Conservation (phyloP, 768 basidiomycete genomes). For the Leccinum subgranulosum region DNA sequence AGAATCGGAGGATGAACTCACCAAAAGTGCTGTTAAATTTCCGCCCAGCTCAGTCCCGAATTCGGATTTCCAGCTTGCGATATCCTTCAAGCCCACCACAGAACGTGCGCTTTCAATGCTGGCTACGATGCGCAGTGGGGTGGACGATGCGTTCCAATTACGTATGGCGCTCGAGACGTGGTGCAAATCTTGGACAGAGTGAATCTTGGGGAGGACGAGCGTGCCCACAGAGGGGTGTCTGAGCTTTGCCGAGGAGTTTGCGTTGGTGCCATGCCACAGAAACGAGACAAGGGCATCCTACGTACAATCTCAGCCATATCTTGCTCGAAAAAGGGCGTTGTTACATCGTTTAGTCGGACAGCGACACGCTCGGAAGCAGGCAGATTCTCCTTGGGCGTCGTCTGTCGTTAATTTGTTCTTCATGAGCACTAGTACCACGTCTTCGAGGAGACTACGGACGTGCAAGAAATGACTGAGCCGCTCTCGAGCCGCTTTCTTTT, state of each 20-base stretch:
- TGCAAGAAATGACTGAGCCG: slow-evolving; percentile 54
- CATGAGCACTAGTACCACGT: slow-evolving; percentile 9
- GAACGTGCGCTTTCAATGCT: slow-evolving; percentile 84
- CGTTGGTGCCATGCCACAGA: slow-evolving; percentile 2
- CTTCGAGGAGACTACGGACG: slow-evolving; percentile 35
- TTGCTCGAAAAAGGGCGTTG: slow-evolving; percentile 60
- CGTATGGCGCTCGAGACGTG: slow-evolving; percentile 46
- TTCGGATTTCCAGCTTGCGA: slow-evolving; percentile 65
- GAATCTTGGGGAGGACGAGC: slow-evolving; percentile 84
- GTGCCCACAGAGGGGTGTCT: slow-evolving; percentile 48
- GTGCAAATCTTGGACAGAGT: slow-evolving; percentile 64
- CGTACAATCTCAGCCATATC: slow-evolving; percentile 62
- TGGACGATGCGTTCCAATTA: slow-evolving; percentile 21
- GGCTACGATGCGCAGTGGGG: slow-evolving; percentile 61
- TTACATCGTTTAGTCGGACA: slow-evolving; percentile 67
- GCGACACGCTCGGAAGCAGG: slow-evolving; percentile 54
- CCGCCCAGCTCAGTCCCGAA: slow-evolving; percentile 47
- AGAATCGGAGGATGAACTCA: slow-evolving; percentile 6
- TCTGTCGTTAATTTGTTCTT: slow-evolving; percentile 15
- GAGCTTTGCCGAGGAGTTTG: slow-evolving; percentile 35
- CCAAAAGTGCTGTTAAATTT: slow-evolving; percentile 60
- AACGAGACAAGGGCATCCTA: slow-evolving; percentile 24
- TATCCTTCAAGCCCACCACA: slow-evolving; percentile 62
- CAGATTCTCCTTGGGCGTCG: slow-evolving; percentile 30
- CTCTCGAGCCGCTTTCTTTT: slow-evolving; percentile 58